These are phyloP conservation scores for Gossypium mustelinum DNA, from an alignment of 345 rosid species.

Conservation along the genomic window DNA sequence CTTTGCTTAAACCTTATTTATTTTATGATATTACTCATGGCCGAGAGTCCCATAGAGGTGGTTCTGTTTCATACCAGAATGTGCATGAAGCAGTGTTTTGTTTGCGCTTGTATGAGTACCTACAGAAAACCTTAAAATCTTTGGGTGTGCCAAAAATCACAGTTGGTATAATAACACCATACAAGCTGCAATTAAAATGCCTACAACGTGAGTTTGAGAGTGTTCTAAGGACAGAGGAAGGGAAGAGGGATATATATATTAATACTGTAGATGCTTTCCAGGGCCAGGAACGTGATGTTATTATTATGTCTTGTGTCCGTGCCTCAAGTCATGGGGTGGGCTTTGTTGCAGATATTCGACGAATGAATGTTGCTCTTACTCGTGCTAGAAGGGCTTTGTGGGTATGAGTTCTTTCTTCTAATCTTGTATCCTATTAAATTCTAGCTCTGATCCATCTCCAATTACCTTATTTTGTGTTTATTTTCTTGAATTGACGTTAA, in stretches of 20 bases:
- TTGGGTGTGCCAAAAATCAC: conserved; percentile 63
- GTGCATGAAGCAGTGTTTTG: conserved; percentile 90
- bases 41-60: conserved; percentile 93
- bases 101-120: conserved; percentile 84
- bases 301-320: conserved; percentile 99
- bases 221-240: conserved; percentile 75
- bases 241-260: conserved; percentile 79
- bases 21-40: conserved; percentile 90
- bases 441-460: neutral
- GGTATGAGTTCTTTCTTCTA: conserved; percentile 46
- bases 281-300: conserved; percentile 98
- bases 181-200: conserved; percentile 95
- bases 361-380: conserved; percentile 99
- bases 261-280: conserved; percentile 99
- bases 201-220: conserved; percentile 81
- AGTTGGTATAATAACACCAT: conserved; percentile 93
- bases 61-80: conserved; percentile 94
- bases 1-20: conserved; percentile 79
- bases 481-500: conserved; percentile 9
- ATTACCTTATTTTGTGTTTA: neutral
- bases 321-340: conserved; percentile 96
- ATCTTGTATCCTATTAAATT: neutral
- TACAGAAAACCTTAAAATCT: conserved; percentile 71
- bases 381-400: conserved; percentile 96
- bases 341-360: conserved; percentile 90